phyloP scores from a whole-genome alignment of 2,329 filamentous ascomycete genomes.

The Chaetomium globosum region DNA sequence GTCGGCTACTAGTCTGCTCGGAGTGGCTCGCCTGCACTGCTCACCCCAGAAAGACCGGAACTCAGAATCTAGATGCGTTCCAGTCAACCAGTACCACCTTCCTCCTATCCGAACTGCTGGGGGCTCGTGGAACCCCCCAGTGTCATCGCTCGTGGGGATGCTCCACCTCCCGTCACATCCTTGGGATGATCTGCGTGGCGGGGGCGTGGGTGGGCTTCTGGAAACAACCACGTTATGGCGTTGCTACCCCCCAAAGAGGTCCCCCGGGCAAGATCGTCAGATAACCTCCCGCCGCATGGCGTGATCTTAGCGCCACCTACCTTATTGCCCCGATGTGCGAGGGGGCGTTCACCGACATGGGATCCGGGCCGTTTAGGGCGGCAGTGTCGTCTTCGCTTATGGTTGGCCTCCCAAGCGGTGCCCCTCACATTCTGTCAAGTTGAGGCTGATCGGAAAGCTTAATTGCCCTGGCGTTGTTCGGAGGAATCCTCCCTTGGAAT shows the following conservation, averaged over 20 bases:
- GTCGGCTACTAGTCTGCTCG: neutral
- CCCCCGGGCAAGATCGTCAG: neutral
- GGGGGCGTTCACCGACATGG: conserved; percentile 3
- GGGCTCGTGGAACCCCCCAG: neutral
- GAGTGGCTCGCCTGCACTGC: too few species aligned
- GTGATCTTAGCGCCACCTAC: neutral
- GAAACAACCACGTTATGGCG: neutral
- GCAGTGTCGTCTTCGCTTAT: conserved; percentile 7
- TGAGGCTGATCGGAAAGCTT: conserved; percentile 16
- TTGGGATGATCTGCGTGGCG: neutral
- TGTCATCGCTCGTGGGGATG: neutral
- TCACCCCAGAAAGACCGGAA: too few species aligned
- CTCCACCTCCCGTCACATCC: neutral
- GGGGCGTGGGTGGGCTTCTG: neutral
- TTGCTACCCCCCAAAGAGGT: neutral
- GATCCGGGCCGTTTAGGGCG: conserved; percentile 12
- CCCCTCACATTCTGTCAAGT: neutral
- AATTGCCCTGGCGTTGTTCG: conserved; percentile 1
- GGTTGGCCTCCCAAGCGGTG: neutral
- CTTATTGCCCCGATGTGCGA: neutral
- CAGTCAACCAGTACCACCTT: neutral
- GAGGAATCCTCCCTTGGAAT: neutral
- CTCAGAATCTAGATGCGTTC: neutral
- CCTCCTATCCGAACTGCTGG: neutral
- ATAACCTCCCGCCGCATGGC: conserved; percentile 8